Conservation (phyloP, 768 basidiomycete genomes). For the Inosperma sp. region DNA sequence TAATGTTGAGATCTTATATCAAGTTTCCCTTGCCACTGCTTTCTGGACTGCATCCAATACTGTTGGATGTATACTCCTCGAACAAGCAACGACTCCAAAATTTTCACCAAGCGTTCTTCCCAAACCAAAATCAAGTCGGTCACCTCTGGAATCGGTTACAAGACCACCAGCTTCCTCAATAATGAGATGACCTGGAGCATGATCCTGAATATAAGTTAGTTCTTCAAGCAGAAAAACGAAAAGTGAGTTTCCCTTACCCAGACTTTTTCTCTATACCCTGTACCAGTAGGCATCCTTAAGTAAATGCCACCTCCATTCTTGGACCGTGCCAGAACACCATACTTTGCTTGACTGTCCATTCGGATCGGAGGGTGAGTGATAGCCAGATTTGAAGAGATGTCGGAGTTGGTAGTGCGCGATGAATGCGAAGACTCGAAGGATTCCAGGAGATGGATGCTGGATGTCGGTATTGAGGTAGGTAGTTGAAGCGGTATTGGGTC, state of each 20-base stretch:
- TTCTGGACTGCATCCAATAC: constrained; percentile 73
- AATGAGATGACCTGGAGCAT: constrained; percentile 81
- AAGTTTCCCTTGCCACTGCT: constrained; percentile 36
- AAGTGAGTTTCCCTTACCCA: constrained; percentile 55
- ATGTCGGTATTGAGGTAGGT: constrained; percentile 41
- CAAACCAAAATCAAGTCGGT: constrained; percentile 76
- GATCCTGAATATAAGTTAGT: constrained; percentile 53
- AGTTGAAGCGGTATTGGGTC: constrained; percentile 51
- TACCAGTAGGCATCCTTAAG: constrained; percentile 70
- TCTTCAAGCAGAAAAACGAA: not conserved
- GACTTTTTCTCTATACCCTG: constrained; percentile 90
- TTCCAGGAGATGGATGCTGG: constrained; percentile 69
- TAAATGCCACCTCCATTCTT: constrained; percentile 79
- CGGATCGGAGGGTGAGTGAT: constrained; percentile 63
- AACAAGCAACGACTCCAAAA: constrained; percentile 81
- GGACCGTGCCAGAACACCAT: constrained; percentile 68
- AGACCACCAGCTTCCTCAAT: constrained; percentile 86
- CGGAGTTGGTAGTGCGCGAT: constrained; percentile 79
- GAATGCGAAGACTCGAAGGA: constrained; percentile 91
- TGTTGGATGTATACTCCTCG: constrained; percentile 59
- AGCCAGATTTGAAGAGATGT: constrained; percentile 61
- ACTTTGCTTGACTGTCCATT: constrained; percentile 98
- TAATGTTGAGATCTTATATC: no score
- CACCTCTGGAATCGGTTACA: constrained; percentile 80
- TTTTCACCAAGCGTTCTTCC: constrained; percentile 85